A percentile compares a stretch with the other conserved stretches of the same genome.
Conservation (phyloP, 2,329 filamentous ascomycete genomes). For the Pyricularia grisea region DNA sequence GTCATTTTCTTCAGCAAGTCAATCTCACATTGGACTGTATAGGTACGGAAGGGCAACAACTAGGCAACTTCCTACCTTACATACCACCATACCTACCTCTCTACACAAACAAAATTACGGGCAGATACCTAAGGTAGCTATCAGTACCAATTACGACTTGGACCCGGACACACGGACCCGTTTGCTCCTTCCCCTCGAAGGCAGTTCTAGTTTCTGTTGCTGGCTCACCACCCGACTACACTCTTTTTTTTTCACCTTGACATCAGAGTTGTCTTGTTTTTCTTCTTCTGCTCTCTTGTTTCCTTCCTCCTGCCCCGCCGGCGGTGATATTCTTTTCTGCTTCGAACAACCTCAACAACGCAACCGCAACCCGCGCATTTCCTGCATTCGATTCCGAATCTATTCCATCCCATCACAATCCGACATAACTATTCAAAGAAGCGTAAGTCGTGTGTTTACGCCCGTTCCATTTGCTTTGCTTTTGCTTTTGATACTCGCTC, state of each 20-base stretch:
- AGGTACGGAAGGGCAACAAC: not conserved
- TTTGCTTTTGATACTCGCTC: not conserved
- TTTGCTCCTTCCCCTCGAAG: not conserved
- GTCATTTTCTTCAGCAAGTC: not conserved
- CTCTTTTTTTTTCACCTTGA: not conserved
- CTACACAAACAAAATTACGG: not conserved
- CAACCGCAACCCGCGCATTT: not conserved
- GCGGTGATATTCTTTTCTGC: not conserved
- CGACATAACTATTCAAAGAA: not conserved
- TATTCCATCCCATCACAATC: not conserved
- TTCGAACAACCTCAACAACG: not conserved
- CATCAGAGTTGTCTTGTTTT: not conserved
- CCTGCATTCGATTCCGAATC: not conserved
- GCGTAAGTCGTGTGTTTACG: not conserved
- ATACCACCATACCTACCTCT: too few species aligned
- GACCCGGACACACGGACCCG: not conserved
- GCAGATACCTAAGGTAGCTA: not conserved
- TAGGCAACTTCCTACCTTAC: not conserved
- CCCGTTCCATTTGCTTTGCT: not conserved
- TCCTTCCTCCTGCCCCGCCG: not conserved
- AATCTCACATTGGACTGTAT: not conserved
- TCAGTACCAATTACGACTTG: not conserved
- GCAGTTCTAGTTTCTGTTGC: not conserved
- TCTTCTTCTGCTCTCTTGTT: not conserved
- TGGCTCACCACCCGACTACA: not conserved